These are phyloP conservation scores for Verticillium nonalfalfae DNA, from an alignment of 2,329 filamentous ascomycete species.

Conservation along the genomic window DNA sequence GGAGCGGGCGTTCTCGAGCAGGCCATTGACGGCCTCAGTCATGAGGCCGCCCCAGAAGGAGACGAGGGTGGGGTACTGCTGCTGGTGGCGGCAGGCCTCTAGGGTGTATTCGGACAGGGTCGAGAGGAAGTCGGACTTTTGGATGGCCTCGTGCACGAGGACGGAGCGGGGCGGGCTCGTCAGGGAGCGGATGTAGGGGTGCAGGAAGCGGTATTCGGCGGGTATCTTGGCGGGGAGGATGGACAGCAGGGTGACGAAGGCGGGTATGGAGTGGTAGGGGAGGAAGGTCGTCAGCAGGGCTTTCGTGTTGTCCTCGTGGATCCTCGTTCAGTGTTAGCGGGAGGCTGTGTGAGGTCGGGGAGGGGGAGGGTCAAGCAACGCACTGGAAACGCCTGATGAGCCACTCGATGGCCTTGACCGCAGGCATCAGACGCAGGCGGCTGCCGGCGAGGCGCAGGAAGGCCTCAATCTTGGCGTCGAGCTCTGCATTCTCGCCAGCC, in stretches of 20 bases:
- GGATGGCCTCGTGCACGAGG: slow-evolving; percentile 76
- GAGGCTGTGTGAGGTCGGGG: not conserved
- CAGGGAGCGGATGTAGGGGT: slow-evolving; percentile 75
- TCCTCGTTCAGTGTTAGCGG: slow-evolving; percentile 38
- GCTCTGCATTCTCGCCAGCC: slow-evolving; percentile 69
- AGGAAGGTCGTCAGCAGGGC: slow-evolving; percentile 78
- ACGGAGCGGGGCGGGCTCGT: slow-evolving; percentile 72
- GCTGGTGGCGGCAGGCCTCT: slow-evolving; percentile 61
- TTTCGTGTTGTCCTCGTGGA: slow-evolving; percentile 85
- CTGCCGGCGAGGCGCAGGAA: slow-evolving; percentile 78
- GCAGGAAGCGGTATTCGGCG: slow-evolving; percentile 72
- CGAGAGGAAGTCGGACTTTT: slow-evolving; percentile 69
- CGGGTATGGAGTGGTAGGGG: slow-evolving; percentile 81
- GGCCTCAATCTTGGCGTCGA: slow-evolving; percentile 70
- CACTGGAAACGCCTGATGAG: slow-evolving; percentile 85
- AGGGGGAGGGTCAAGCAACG: slow-evolving; percentile 13
- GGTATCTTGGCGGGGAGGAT: slow-evolving; percentile 76
- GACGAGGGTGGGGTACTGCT: slow-evolving; percentile 71
- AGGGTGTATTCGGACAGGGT: slow-evolving; percentile 74
- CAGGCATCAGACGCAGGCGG: slow-evolving; percentile 75
- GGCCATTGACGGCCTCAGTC: slow-evolving; percentile 77
- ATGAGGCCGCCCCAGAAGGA: slow-evolving; percentile 89
- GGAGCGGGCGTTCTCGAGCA: slow-evolving; percentile 71
- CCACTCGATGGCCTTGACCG: slow-evolving; percentile 92
- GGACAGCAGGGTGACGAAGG: slow-evolving; percentile 80